A percentile compares a stretch with the other conserved stretches of the same genome.
These are phyloP conservation scores for Diplodia mutila DNA, from an alignment of 2,329 filamentous ascomycete genomes.

Conservation along the genomic window DNA sequence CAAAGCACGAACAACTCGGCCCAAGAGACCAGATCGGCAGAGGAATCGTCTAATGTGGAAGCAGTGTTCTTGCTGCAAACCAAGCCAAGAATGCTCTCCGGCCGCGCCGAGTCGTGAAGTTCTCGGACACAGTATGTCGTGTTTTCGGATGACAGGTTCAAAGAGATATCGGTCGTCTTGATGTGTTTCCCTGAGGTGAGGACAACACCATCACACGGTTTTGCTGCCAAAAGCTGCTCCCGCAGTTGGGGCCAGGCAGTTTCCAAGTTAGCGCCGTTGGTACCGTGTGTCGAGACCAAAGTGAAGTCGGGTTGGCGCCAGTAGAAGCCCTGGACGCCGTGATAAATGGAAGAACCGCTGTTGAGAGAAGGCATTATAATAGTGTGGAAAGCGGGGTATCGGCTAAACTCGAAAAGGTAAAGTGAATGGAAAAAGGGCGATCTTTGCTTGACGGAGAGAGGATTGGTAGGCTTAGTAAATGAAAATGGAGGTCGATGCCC, in stretches of 20 bases:
- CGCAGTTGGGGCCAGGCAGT: not conserved
- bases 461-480: not conserved
- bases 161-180: not conserved
- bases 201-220: not conserved
- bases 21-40: constrained; percentile 31
- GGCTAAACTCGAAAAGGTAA: not conserved
- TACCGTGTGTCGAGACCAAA: constrained; percentile 35
- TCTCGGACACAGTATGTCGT: not conserved
- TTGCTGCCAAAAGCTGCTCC: not conserved
- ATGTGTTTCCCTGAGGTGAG: not conserved
- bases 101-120: not conserved
- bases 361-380: constrained; percentile 37
- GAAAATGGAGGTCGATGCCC: not conserved
- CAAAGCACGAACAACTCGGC: constrained; percentile 37
- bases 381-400: not conserved
- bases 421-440: not conserved
- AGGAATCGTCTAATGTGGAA: not conserved
- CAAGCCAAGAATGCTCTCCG: constrained; percentile 3
- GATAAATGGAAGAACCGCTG: constrained; percentile 36
- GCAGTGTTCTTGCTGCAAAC: not conserved
- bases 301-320: constrained; percentile 34
- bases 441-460: not conserved
- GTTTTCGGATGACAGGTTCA: not conserved
- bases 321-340: constrained; percentile 37
- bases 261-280: not conserved